Evolutionary conservation across 2,329 filamentous ascomycete species (phyloP).

Genomic region (Alternaria sp.): DNA sequence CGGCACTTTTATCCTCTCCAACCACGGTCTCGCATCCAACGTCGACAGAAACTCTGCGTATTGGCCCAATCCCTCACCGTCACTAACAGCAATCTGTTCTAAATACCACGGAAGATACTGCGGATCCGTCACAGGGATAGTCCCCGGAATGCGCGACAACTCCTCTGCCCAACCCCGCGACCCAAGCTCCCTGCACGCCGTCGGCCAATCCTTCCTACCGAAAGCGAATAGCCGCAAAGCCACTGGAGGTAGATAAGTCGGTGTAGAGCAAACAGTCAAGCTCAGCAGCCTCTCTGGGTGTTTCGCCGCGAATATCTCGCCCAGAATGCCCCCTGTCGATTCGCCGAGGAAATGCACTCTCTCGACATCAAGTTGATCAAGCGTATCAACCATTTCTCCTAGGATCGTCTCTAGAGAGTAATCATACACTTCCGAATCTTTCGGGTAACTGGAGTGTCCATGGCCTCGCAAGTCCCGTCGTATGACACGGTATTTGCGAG

Average conservation of each 20-base stretch:
- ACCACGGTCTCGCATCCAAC: conserved; percentile 39
- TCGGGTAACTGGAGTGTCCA: conserved; percentile 36
- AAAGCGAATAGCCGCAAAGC: conserved; percentile 43
- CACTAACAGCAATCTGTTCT: conserved; percentile 31
- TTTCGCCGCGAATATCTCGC: conserved; percentile 42
- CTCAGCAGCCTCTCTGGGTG: conserved; percentile 38
- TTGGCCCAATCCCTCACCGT: conserved; percentile 41
- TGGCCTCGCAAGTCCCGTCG: conserved; percentile 45
- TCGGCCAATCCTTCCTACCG: conserved; percentile 32
- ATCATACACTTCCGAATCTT: conserved; percentile 13
- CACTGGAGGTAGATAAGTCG: conserved; percentile 33
- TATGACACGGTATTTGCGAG: conserved; percentile 40
- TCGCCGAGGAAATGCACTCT: conserved; percentile 47
- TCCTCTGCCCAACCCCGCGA: conserved; percentile 42
- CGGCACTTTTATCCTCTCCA: conserved; percentile 36
- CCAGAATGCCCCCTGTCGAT: conserved; percentile 43
- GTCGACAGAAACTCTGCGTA: conserved; percentile 44
- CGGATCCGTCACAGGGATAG: conserved; percentile 35
- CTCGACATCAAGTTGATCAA: conserved; percentile 40
- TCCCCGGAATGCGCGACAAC: conserved; percentile 37
- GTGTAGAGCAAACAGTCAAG: conserved; percentile 42
- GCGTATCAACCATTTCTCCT: conserved; percentile 42
- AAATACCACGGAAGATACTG: conserved; percentile 44
- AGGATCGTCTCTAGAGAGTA: conserved; percentile 38
- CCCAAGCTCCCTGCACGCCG: conserved; percentile 38